Percentiles rank a stretch among this genome's conserved stretches.
Evolutionary conservation across 192 early-diverging fungal genomes (phyloP).

Genomic region (Tieghemiomyces parasiticus): DNA sequence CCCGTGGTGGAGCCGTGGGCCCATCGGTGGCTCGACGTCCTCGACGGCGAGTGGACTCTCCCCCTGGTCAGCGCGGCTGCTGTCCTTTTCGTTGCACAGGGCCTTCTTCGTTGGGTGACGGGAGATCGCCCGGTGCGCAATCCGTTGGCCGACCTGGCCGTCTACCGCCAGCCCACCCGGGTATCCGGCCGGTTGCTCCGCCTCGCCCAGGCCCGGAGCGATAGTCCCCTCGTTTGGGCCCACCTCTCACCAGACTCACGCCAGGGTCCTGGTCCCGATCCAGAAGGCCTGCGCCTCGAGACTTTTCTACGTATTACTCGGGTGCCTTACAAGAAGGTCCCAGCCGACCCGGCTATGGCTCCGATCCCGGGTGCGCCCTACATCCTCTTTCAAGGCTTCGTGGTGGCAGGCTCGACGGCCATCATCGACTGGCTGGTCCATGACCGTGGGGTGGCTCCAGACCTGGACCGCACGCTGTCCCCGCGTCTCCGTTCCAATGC

Average conservation of each 20-base stretch:
- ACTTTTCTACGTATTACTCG: constrained; percentile 6
- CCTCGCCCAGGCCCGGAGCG: not conserved
- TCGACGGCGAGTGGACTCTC: no score
- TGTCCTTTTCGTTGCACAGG: no score
- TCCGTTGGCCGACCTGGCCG: not conserved
- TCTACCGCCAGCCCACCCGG: not conserved
- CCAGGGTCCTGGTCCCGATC: not conserved
- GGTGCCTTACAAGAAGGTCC: constrained; percentile 7
- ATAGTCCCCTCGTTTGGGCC: not conserved
- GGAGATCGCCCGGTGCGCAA: not conserved
- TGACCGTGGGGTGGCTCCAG: not conserved
- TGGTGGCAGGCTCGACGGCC: not conserved
- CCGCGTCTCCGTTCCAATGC: not conserved
- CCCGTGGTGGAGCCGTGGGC: no score
- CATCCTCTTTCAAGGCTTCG: constrained; percentile 1
- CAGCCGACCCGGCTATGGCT: not conserved
- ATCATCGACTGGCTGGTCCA: constrained; percentile 5
- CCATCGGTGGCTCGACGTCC: no score
- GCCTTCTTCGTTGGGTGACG: no score
- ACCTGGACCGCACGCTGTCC: not conserved
- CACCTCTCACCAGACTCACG: not conserved
- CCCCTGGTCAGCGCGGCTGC: no score
- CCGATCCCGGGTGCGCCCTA: not conserved
- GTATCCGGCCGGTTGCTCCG: not conserved
- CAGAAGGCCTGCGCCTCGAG: not conserved